A percentile compares a stretch with the other conserved stretches of the same genome.
phyloP scores from a whole-genome alignment of 2,329 filamentous ascomycete genomes.

The Ceratocystis diversiconidia region DNA sequence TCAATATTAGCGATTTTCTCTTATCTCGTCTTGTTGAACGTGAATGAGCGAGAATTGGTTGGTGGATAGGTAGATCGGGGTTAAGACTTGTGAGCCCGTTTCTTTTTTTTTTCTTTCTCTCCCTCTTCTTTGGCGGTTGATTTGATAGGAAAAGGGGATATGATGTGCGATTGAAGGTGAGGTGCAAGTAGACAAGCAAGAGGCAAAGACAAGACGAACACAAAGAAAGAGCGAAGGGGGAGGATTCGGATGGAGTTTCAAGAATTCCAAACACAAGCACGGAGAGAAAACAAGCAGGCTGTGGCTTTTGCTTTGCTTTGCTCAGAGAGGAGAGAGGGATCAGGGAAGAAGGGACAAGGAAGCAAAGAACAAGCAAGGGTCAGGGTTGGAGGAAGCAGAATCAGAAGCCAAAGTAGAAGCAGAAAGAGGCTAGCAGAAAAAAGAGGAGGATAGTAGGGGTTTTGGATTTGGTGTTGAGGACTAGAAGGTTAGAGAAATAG shows the following conservation, averaged over 20 bases:
- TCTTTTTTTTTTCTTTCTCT: neutral
- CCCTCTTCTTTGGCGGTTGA: neutral
- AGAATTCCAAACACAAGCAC: neutral
- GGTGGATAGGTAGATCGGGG: neutral
- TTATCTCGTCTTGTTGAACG: neutral
- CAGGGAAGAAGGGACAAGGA: neutral
- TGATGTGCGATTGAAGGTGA: constrained; percentile 5
- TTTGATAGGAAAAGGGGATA: constrained; percentile 7
- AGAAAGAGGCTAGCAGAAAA: neutral
- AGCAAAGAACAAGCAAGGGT: neutral
- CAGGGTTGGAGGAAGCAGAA: neutral
- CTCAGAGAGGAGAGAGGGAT: neutral
- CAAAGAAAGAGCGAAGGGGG: constrained; percentile 1
- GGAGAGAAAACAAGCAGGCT: constrained; percentile 1
- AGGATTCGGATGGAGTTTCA: constrained; percentile 4
- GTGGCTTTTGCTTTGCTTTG: too few relatives aligned
- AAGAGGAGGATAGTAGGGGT: neutral
- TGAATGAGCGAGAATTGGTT: neutral
- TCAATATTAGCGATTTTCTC: constrained; percentile 19
- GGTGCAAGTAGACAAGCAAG: constrained; percentile 1
- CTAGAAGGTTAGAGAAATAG: neutral
- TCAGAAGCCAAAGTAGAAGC: neutral
- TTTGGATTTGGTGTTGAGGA: neutral
- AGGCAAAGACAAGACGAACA: constrained; percentile 4
- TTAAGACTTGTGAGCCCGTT: too few relatives aligned